Evolutionary conservation across 805 yeast species (phyloP).

Genomic region (Saccharomycopsis babjevae): DNA sequence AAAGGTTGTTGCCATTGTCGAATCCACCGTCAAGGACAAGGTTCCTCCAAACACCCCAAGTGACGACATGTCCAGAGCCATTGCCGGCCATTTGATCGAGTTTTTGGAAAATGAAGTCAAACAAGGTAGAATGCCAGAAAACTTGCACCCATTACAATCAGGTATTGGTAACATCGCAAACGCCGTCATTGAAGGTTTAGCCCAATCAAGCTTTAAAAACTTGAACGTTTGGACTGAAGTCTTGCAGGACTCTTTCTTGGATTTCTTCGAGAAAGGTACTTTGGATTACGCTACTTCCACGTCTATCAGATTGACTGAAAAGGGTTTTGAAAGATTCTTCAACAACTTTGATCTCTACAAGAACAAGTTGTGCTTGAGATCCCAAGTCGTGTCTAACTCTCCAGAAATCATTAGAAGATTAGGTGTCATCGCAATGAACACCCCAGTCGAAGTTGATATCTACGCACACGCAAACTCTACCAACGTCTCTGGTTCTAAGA

Average conservation of each 20-base stretch:
- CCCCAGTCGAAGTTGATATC: slow-evolving; percentile 97
- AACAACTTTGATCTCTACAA: slow-evolving; percentile 82
- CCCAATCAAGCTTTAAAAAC: slow-evolving; percentile 76
- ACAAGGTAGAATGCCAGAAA: slow-evolving; percentile 83
- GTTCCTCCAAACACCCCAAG: slow-evolving; percentile 88
- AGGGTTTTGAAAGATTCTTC: slow-evolving; percentile 82
- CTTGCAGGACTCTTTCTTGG: slow-evolving; percentile 93
- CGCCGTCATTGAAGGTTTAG: slow-evolving; percentile 94
- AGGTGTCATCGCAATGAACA: slow-evolving; percentile 98
- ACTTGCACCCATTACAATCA: slow-evolving; percentile 89
- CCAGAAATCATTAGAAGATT: slow-evolving; percentile 95
- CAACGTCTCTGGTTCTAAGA: slow-evolving; percentile 90
- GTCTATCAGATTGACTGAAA: slow-evolving; percentile 84
- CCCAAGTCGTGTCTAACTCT: slow-evolving; percentile 91
- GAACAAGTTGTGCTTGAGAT: slow-evolving; percentile 77
- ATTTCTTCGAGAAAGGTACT: slow-evolving; percentile 87
- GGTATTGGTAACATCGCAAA: slow-evolving; percentile 99
- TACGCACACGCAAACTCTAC: slow-evolving; percentile 98
- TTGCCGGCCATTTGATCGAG: slow-evolving; percentile 80
- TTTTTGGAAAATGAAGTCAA: slow-evolving; percentile 83
- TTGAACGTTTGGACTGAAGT: slow-evolving; percentile 98
- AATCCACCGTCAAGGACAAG: slow-evolving; percentile 61
- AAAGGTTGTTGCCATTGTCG: slow-evolving; percentile 86
- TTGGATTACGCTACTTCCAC: slow-evolving; percentile 94
- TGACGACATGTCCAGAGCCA: slow-evolving; percentile 68